phyloP scores from a whole-genome alignment of 2,329 filamentous ascomycete genomes.

The Beauveria bassiana region DNA sequence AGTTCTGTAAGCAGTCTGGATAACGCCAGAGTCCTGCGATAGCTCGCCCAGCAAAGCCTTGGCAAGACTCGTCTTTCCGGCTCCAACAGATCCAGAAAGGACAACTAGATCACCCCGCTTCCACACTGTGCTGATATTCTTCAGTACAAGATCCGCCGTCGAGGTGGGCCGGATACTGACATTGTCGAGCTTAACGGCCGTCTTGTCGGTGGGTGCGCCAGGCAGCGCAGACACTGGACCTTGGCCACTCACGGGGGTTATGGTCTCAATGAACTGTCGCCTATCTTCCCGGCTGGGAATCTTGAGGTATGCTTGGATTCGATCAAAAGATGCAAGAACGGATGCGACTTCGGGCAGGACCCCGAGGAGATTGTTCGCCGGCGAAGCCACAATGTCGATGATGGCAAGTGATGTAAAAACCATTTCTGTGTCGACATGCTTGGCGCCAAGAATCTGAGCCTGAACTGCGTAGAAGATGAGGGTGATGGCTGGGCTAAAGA shows the following conservation, averaged over 20 bases:
- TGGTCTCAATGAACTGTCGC: neutral
- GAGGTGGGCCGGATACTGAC: neutral
- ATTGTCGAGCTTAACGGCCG: neutral
- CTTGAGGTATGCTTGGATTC: neutral
- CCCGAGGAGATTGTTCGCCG: constrained; percentile 2
- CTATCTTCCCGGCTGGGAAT: neutral
- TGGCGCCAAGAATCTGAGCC: neutral
- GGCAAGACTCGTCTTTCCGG: constrained; percentile 1
- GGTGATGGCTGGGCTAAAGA: constrained; percentile 1
- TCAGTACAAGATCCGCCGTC: neutral
- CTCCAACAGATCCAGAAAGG: neutral
- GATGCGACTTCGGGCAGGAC: neutral
- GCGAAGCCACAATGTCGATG: neutral
- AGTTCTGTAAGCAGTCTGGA: neutral
- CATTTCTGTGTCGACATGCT: neutral
- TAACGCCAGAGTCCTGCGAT: neutral
- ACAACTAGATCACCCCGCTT: neutral
- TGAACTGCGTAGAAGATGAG: constrained; percentile 2
- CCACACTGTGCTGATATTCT: neutral
- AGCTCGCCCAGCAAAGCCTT: constrained; percentile 4
- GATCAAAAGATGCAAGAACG: neutral
- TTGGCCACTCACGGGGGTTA: neutral
- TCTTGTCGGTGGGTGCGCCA: neutral
- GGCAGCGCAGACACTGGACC: neutral
- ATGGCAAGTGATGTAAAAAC: constrained; percentile 7